These are phyloP conservation scores for Camelina neglecta DNA, from an alignment of 345 rosid species.

Conservation along the genomic window DNA sequence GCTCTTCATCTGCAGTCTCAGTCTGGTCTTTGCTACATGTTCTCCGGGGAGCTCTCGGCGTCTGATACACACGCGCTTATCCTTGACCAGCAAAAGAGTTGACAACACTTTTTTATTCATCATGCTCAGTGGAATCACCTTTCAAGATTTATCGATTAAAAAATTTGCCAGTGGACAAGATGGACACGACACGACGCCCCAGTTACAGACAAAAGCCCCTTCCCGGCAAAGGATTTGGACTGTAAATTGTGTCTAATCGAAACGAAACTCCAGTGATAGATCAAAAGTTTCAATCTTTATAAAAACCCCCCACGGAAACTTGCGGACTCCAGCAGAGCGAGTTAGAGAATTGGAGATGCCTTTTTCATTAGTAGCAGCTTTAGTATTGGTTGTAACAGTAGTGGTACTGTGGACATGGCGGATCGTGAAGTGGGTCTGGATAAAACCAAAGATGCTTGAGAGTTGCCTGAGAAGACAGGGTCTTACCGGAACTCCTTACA, in stretches of 20 bases:
- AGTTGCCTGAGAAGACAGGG: constrained; percentile 52
- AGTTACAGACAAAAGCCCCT: constrained; percentile 13
- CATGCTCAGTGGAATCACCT: constrained; percentile 24
- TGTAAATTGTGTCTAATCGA: constrained; percentile 20
- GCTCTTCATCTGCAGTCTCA: background rate
- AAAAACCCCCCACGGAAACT: background rate
- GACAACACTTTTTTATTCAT: background rate
- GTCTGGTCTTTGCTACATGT: background rate
- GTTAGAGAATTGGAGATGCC: constrained; percentile 26
- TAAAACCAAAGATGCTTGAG: constrained; percentile 57
- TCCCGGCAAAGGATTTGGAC: constrained; percentile 18
- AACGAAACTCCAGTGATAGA: constrained; percentile 3
- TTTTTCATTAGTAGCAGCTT: constrained; percentile 31
- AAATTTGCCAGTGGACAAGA: constrained; percentile 1
- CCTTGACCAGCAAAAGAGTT: background rate
- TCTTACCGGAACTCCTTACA: constrained; percentile 51
- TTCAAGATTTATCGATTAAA: constrained; percentile 24
- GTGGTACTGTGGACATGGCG: constrained; percentile 45
- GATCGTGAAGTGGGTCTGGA: constrained; percentile 52
- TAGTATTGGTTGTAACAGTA: background rate
- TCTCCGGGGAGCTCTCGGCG: background rate
- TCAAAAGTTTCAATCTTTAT: background rate
- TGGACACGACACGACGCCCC: constrained; percentile 12
- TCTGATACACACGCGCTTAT: background rate
- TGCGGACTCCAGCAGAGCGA: constrained; percentile 10